These are phyloP conservation scores for Xylaria scruposa DNA, from an alignment of 495 filamentous ascomycete species.

Conservation along the genomic window DNA sequence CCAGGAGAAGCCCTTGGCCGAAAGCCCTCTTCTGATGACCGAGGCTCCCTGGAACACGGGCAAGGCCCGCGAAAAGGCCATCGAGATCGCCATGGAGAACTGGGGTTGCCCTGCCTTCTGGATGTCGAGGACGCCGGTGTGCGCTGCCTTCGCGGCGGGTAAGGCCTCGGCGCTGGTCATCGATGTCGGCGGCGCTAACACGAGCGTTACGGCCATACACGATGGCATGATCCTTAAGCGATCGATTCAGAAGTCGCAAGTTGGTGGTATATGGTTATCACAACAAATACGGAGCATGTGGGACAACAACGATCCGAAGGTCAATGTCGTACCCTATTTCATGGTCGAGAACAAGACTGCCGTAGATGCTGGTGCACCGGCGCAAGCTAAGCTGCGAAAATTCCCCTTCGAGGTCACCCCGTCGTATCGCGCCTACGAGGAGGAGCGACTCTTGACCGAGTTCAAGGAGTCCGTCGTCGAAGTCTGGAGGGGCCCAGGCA, in stretches of 20 bases:
- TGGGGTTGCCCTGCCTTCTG: constrained; percentile 96
- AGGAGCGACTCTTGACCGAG: constrained; percentile 90
- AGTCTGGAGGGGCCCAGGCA: constrained; percentile 84
- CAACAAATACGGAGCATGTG: constrained; percentile 84
- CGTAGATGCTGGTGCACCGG: constrained; percentile 85
- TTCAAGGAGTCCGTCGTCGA: constrained; percentile 98
- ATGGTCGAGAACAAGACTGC: constrained; percentile 83
- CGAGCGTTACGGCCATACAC: constrained; percentile 88
- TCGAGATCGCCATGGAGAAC: constrained; percentile 94
- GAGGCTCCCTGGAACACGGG: constrained; percentile 90
- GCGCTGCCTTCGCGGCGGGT: constrained; percentile 80
- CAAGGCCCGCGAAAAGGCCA: constrained; percentile 87
- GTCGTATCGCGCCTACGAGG: constrained; percentile 80
- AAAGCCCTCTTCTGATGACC: constrained; percentile 91
- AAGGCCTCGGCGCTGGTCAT: constrained; percentile 91
- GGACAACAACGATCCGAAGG: constrained; percentile 73
- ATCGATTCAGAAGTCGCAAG: constrained; percentile 78
- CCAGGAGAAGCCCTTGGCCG: constrained; percentile 78
- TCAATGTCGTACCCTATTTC: constrained; percentile 84
- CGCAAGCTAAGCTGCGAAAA: constrained; percentile 62
- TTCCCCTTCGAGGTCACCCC: constrained; percentile 70
- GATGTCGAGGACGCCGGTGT: constrained; percentile 66
- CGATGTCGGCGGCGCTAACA: constrained; percentile 89
- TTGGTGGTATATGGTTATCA: constrained; percentile 89
- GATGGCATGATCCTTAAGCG: constrained; percentile 94